Conservation (phyloP, 768 basidiomycete genomes). For the Pleurotus ostreatus region DNA sequence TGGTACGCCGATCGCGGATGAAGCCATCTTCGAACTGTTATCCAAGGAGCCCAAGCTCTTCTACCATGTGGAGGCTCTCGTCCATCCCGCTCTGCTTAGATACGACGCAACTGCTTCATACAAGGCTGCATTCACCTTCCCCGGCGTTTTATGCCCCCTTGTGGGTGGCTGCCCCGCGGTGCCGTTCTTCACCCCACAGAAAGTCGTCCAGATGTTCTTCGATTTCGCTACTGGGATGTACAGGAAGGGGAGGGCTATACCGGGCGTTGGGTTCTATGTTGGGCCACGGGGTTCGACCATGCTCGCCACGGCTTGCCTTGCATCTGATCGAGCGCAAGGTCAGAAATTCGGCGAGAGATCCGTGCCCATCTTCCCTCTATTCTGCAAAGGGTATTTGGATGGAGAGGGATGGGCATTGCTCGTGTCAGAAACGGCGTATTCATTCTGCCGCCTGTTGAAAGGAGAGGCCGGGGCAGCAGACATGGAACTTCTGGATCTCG, state of each 20-base stretch:
- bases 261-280: background rate
- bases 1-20: constrained; percentile 18
- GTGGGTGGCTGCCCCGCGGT: background rate
- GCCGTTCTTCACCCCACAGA: constrained; percentile 1
- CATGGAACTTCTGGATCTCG: background rate
- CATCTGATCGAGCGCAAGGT: background rate
- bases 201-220: background rate
- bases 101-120: background rate
- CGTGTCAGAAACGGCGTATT: background rate
- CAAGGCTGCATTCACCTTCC: background rate
- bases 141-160: background rate
- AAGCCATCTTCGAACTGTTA: constrained; percentile 20
- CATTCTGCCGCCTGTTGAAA: background rate
- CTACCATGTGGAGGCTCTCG: constrained; percentile 20
- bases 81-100: constrained; percentile 22
- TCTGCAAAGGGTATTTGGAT: background rate
- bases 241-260: background rate
- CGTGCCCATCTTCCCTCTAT: background rate
- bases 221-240: background rate
- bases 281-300: background rate
- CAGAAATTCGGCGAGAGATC: background rate
- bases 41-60: constrained; percentile 21
- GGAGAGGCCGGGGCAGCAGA: background rate
- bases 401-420: constrained; percentile 1
- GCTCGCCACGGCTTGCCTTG: background rate